Conservation (phyloP, 2,329 filamentous ascomycete species). For the Taxawa tesnikishii region DNA sequence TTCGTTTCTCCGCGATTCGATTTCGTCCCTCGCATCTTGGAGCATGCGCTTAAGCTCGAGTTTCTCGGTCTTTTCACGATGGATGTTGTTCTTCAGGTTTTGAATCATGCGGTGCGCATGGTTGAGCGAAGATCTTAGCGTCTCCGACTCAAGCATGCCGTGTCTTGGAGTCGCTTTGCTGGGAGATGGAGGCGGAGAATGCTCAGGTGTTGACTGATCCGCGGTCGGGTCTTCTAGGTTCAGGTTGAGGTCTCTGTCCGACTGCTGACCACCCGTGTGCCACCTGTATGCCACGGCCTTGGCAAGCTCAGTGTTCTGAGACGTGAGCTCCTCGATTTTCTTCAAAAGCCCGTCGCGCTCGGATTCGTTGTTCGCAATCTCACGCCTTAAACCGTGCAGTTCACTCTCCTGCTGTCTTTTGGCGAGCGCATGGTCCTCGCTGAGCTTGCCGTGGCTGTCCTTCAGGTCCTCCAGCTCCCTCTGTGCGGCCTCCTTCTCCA, state of each 20-base stretch:
- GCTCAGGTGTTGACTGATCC: slow-evolving; percentile 58
- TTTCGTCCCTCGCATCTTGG: slow-evolving; percentile 85
- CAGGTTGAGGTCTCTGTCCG: slow-evolving; percentile 38
- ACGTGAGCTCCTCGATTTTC: slow-evolving; percentile 76
- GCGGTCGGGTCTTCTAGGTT: slow-evolving; percentile 47
- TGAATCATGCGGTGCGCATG: slow-evolving; percentile 96
- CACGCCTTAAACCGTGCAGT: slow-evolving; percentile 70
- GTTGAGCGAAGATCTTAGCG: slow-evolving; percentile 81
- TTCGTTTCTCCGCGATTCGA: slow-evolving; percentile 55
- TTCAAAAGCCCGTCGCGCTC: slow-evolving; percentile 69
- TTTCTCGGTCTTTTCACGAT: slow-evolving; percentile 97
- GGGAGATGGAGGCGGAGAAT: slow-evolving; percentile 82
- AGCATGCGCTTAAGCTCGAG: slow-evolving; percentile 89
- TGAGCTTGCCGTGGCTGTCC: slow-evolving; percentile 61
- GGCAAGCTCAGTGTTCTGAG: slow-evolving; percentile 84
- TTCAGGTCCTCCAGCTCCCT: slow-evolving; percentile 87
- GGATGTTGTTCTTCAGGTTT: slow-evolving; percentile 84
- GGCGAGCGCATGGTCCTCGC: slow-evolving; percentile 64
- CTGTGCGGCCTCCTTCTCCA: slow-evolving; percentile 67
- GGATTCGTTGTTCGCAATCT: slow-evolving; percentile 61
- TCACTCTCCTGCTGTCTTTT: slow-evolving; percentile 85
- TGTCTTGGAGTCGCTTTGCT: slow-evolving; percentile 86
- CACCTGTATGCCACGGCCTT: slow-evolving; percentile 68
- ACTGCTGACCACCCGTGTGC: slow-evolving; percentile 13
- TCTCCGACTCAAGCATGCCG: slow-evolving; percentile 87